Base-by-base conservation (phyloP, 257 asterid genomes). In the Perilla frutescens region DNA sequence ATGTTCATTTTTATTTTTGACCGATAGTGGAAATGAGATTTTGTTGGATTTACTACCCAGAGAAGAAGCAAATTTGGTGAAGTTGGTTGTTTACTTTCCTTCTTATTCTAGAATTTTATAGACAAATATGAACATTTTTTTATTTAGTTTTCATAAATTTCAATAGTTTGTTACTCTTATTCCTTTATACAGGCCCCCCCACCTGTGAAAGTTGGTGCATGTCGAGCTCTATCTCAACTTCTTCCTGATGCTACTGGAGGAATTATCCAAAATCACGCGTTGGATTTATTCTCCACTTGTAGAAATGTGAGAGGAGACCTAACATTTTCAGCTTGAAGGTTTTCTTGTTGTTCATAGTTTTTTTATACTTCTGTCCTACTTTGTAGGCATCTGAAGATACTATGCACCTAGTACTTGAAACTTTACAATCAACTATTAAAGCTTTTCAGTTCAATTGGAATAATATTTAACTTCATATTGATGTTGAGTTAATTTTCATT, bases 331-430 rank as follows among this genome's bases (percentile, higher is more conserved):
- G 57, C 54, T 14, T 29, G 64, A 51, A 15, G n/a, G 36, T 37
- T 70, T 51, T 36, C 58, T 50, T 72, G 32, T 7, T 68, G 43
- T 76, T 76, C 69, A 61, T 69, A 58, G 53, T 66, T 64, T 34
- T 34, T 1, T 70, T 68, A 41, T 65, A 31, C 74, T 70, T 12
- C 47, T 83, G 9, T 62, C 76, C 45, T 86, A 68, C 77, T 81
- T 81, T 71, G 53, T 81, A 94, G 99, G 98, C 99, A 60, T 88
- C 99, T 71, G 99, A 91, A 32, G 99, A 94, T 73, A 91, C 99
- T 60, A 88, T 91, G 97, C 99, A 94, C 88, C 91, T 94, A 66
- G 93, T 88, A 71, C 96, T 91, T 80, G 99, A 94, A 82, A 90
- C 99, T 70, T 84, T 94, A 73, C 93, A 85, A 79, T 96, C 96